Conservation (phyloP, 192 early-diverging fungal species). For the Umbelopsis isabellina region DNA sequence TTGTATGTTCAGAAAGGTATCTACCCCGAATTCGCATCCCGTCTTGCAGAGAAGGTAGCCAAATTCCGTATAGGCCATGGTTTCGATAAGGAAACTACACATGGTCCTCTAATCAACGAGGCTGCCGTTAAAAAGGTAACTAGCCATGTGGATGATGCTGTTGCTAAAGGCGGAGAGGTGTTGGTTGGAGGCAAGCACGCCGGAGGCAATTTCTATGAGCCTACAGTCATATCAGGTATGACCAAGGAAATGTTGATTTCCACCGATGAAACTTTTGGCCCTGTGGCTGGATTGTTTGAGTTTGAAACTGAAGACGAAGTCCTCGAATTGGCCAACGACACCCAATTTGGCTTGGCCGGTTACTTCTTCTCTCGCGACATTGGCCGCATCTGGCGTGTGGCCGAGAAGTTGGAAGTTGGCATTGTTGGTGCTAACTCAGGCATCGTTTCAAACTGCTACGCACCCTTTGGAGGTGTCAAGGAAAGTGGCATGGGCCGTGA, state of each 20-base stretch:
- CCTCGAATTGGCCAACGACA: constrained; percentile 72
- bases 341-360: constrained; percentile 75
- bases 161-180: constrained; percentile 71
- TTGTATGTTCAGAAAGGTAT: constrained; percentile 75
- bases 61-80: constrained; percentile 77
- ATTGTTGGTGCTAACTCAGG: constrained; percentile 92
- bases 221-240: constrained; percentile 79
- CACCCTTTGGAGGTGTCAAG: constrained; percentile 81
- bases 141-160: constrained; percentile 71
- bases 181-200: constrained; percentile 63
- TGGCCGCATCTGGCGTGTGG: constrained; percentile 75
- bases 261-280: constrained; percentile 90
- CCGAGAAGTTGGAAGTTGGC: constrained; percentile 80
- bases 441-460: constrained; percentile 50
- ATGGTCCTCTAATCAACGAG: constrained; percentile 84
- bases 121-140: constrained; percentile 70
- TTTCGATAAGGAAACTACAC: constrained; percentile 59
- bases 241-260: constrained; percentile 68
- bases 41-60: constrained; percentile 56
- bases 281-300: constrained; percentile 75
- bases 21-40: constrained; percentile 64
- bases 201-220: constrained; percentile 79
- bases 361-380: constrained; percentile 86
- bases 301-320: constrained; percentile 86
- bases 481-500: constrained; percentile 75